Percentiles rank a stretch among this genome's conserved stretches.
Evolutionary conservation across 305 asterid genomes (phyloP).

Genomic region (Fraxinus xanthoxyloides): DNA sequence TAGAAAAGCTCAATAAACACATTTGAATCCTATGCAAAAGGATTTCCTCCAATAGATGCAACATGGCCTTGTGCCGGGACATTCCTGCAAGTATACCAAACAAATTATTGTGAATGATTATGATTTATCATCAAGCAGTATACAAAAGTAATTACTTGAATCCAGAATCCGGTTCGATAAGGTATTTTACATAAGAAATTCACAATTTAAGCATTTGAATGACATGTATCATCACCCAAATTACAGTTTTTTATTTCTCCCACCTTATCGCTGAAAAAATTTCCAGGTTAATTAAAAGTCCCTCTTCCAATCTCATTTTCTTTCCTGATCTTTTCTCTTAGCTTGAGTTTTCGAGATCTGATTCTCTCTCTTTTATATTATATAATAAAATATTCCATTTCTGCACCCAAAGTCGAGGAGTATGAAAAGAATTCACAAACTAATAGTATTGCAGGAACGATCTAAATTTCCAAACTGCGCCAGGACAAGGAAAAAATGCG

Average conservation of each 20-base stretch:
- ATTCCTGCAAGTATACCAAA: constrained; percentile 48
- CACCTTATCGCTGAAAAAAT: background rate
- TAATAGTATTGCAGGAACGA: background rate
- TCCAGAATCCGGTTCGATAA: background rate
- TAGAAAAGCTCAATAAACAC: background rate
- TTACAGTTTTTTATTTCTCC: background rate
- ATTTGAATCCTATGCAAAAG: constrained; percentile 53
- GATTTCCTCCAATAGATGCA: constrained; percentile 79
- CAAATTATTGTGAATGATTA: background rate
- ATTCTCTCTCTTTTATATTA: background rate
- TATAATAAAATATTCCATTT: background rate
- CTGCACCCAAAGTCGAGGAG: background rate
- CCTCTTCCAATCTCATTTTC: background rate
- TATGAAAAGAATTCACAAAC: background rate
- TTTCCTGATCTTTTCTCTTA: background rate
- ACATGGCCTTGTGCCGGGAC: constrained; percentile 62
- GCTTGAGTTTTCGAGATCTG: background rate
- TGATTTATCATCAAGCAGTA: background rate
- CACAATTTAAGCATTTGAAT: background rate
- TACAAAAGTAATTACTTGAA: background rate
- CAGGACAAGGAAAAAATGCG: background rate
- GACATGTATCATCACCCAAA: background rate
- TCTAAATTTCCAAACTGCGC: background rate
- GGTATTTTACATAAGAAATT: background rate
- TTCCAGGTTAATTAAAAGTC: background rate